A percentile compares a stretch with the other conserved stretches of the same genome.
Evolutionary conservation across 2,329 filamentous ascomycete species (phyloP).

Genomic region (Aciculosporium take): DNA sequence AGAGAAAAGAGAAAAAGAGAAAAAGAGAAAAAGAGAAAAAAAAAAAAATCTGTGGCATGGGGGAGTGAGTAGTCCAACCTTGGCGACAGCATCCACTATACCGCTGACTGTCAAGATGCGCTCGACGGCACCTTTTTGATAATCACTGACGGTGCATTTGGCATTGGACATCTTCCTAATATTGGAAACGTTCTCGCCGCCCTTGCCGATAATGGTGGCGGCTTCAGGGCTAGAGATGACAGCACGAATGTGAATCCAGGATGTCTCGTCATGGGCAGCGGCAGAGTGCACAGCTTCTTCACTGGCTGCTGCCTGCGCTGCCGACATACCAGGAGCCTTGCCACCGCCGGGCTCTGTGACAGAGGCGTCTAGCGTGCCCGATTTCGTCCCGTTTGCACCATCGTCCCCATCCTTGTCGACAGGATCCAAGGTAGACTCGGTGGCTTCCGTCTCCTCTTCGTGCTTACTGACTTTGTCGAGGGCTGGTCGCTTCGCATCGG

Average conservation of each 20-base stretch:
- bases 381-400: constrained; percentile 35
- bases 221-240: constrained; percentile 96
- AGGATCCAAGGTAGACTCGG: constrained; percentile 22
- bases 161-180: constrained; percentile 90
- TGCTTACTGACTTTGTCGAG: constrained; percentile 81
- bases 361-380: constrained; percentile 14
- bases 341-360: constrained; percentile 17
- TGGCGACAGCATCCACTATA: constrained; percentile 88
- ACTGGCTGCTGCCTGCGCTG: constrained; percentile 14
- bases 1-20: not conserved
- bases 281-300: constrained; percentile 28
- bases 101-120: constrained; percentile 96
- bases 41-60: not conserved
- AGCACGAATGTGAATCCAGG: constrained; percentile 92
- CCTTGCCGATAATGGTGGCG: constrained; percentile 95
- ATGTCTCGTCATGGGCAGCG: constrained; percentile 69
- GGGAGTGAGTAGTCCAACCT: constrained; percentile 41
- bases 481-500: constrained; percentile 91
- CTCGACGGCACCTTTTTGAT: constrained; percentile 91
- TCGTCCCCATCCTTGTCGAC: constrained; percentile 35
- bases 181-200: constrained; percentile 94
- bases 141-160: constrained; percentile 98
- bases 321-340: constrained; percentile 11
- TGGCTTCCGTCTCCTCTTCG: constrained; percentile 37
- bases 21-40: not conserved